These are phyloP conservation scores for Pyracantha coccinea DNA, from an alignment of 331 rosid genomes.

Conservation along the genomic window DNA sequence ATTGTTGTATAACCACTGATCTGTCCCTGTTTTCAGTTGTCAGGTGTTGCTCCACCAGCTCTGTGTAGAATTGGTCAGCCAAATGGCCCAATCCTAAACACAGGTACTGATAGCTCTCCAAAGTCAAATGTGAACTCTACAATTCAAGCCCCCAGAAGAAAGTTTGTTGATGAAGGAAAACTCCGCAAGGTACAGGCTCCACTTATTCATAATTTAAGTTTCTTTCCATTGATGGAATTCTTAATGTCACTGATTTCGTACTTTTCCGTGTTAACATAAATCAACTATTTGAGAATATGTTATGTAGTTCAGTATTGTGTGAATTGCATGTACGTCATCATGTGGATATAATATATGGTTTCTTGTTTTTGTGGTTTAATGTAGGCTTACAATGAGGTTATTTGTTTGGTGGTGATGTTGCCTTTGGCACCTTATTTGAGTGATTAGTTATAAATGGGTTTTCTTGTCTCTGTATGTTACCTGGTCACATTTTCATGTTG, in stretches of 20 bases:
- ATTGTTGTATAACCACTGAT: constrained; percentile 4
- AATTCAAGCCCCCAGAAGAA: constrained; percentile 90
- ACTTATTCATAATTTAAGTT: not conserved
- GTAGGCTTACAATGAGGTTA: not conserved
- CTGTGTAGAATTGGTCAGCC: constrained; percentile 67
- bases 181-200: constrained; percentile 62
- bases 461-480: not conserved
- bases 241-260: not conserved
- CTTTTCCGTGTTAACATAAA: not conserved
- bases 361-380: not conserved
- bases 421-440: not conserved
- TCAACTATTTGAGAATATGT: not conserved
- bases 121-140: constrained; percentile 82
- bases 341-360: not conserved
- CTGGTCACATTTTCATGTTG: not conserved
- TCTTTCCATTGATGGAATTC: not conserved
- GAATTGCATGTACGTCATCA: not conserved
- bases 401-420: not conserved
- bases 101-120: constrained; percentile 62
- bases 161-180: constrained; percentile 96
- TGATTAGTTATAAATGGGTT: not conserved
- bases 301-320: not conserved
- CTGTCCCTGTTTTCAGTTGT: constrained; percentile 54
- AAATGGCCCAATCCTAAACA: constrained; percentile 57
- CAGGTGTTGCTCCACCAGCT: constrained; percentile 87